Evolutionary conservation across 1,284 basidiomycete species (phyloP).

Genomic region (Ustilago shanxiensis): DNA sequence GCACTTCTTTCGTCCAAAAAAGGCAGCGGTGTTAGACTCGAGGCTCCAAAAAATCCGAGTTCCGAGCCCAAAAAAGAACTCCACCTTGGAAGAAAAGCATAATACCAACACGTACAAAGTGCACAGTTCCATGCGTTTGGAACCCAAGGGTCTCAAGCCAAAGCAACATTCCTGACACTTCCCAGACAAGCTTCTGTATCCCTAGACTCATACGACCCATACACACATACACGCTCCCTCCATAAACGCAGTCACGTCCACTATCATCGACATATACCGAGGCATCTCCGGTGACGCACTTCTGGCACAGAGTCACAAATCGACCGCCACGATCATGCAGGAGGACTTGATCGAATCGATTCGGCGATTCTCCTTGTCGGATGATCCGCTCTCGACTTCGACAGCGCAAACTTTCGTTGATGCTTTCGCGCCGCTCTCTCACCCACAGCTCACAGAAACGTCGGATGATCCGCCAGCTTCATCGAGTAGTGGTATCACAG

Average conservation of each 20-base stretch:
- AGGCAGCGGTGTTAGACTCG: slow-evolving; percentile 21
- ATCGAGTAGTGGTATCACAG: not conserved
- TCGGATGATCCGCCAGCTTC: not conserved
- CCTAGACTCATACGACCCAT: not conserved
- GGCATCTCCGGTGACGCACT: not conserved
- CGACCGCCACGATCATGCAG: slow-evolving; percentile 8
- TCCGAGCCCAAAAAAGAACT: slow-evolving; percentile 10
- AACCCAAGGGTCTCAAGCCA: too few relatives aligned
- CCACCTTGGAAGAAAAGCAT: slow-evolving; percentile 6
- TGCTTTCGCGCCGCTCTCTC: slow-evolving; percentile 35
- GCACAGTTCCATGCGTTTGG: too few relatives aligned
- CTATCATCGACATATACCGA: too few relatives aligned
- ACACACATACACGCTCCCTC: not conserved
- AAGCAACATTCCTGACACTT: not conserved
- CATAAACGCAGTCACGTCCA: not conserved
- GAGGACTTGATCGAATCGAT: slow-evolving; percentile 32
- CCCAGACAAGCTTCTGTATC: too few relatives aligned
- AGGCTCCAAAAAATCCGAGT: not conserved
- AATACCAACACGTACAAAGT: not conserved
- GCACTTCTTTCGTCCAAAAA: too few relatives aligned
- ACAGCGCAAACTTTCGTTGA: slow-evolving; percentile 40
- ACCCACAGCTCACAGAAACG: not conserved
- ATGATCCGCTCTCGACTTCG: slow-evolving; percentile 43
- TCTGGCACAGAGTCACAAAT: not conserved
- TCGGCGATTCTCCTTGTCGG: slow-evolving; percentile 34